Conservation (phyloP, 1,284 basidiomycete species). For the Apiotrichum akiyoshidainum region DNA sequence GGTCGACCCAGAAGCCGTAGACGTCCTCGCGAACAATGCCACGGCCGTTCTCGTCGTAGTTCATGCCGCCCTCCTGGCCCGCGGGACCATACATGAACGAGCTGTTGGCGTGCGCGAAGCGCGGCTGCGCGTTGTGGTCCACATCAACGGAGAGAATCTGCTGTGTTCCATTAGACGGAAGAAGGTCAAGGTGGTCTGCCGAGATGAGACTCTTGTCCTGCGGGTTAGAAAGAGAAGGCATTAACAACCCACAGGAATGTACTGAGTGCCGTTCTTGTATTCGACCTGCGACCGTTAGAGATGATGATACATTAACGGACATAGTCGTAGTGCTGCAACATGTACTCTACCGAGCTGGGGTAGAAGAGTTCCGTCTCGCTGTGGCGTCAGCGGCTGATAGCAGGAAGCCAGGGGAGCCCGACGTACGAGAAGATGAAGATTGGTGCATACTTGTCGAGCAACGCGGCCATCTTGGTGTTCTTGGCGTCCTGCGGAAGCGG, state of each 20-base stretch:
- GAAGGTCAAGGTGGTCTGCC: conserved; percentile 21
- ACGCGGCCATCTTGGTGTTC: conserved; percentile 24
- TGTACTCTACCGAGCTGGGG: conserved; percentile 44
- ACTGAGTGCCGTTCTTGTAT: conserved; percentile 16
- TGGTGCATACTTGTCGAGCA: conserved; percentile 42
- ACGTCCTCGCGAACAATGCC: conserved; percentile 36
- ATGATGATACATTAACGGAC: conserved; percentile 10
- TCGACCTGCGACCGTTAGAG: conserved; percentile 17
- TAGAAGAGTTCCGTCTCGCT: conserved; percentile 39
- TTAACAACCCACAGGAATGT: conserved; percentile 1
- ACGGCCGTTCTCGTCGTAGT: conserved; percentile 25
- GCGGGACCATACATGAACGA: conserved; percentile 40
- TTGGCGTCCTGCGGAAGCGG: neutral
- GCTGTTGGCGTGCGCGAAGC: conserved; percentile 24
- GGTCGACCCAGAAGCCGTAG: conserved; percentile 47
- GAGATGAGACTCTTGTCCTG: conserved; percentile 26
- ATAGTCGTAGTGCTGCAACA: conserved; percentile 42
- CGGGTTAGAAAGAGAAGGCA: neutral
- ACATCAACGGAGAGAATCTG: conserved; percentile 32
- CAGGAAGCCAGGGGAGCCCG: no score
- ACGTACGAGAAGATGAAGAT: conserved; percentile 45
- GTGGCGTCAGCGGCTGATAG: neutral
- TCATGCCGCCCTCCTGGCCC: conserved; percentile 26
- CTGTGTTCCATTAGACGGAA: conserved; percentile 22
- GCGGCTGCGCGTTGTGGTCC: conserved; percentile 41